Evolutionary conservation across 2,329 filamentous ascomycete species (phyloP), one percentile per base, ranked within the genome.

Genomic region (Passalora sequoiae): DNA sequence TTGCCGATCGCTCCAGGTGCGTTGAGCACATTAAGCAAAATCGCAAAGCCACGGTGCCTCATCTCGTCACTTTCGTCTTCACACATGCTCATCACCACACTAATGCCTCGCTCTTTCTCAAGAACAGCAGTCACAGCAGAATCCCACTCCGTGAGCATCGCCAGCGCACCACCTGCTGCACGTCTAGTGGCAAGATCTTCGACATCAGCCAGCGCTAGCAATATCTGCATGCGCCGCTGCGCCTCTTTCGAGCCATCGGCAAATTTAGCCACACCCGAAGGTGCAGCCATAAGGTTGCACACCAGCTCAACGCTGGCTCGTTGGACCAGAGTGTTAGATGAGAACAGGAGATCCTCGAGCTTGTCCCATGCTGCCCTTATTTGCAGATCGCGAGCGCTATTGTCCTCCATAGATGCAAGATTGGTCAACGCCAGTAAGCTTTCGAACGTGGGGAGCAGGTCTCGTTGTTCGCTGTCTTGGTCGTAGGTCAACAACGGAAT

Each of bases 371-470:
- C 80, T 3, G 71, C 43, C 7, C 84, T 80, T 25, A 95, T 80
- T 38, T 95, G 89, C 12, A 76, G 72, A 25, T 76, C 72, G 32
- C 83, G 77, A 4, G 78, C 75, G 4, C 80, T 77, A 24, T 68
- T 60, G 30, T 83, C 76, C 40, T 89, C 83, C 38, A 71, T 64
- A 0, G 87, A 94, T 0, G 91, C 92, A 6, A 98, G 77, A 57
- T 98, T 98, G 0, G 92, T 97, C 25, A 98, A 77, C 0, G 92
- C 91, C 64, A 97, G 84, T 6, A 98, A 76, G 1, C 84, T 77
- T 66, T 98, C 92, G 55, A 97, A 98, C 0, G 85, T 82, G 0
- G 92, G 89, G 0, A 98, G 76, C 10, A 97, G 77, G 63, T 95
- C 86, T 39, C 83, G 78, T 1, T 78, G 78, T 40, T 73, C 71